Evolutionary conservation across 1,284 basidiomycete genomes (phyloP).

Genomic region (Inonotus hispidus): DNA sequence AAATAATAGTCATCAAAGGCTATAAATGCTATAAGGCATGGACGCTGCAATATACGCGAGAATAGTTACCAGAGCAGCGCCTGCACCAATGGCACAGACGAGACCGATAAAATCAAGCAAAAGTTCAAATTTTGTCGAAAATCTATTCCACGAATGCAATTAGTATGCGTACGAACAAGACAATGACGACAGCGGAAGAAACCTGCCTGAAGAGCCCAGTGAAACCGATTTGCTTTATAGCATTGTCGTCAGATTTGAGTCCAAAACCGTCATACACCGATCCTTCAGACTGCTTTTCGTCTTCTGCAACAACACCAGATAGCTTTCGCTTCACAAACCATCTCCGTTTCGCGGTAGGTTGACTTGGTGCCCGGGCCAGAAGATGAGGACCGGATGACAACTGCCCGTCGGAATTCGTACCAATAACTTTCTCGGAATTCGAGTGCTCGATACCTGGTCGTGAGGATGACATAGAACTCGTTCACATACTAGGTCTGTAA

Average conservation of each 20-base stretch:
- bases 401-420: too few species aligned
- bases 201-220: slow-evolving; percentile 13
- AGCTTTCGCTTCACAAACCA: too few species aligned
- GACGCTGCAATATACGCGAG: not conserved
- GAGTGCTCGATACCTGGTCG: too few species aligned
- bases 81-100: slow-evolving; percentile 60
- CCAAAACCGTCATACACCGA: not conserved
- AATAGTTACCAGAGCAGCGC: slow-evolving; percentile 64
- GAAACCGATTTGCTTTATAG: slow-evolving; percentile 1
- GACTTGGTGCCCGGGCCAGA: too few species aligned
- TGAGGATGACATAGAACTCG: too few species aligned
- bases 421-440: too few species aligned
- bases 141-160: slow-evolving; percentile 31
- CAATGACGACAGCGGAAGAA: not conserved
- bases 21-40: slow-evolving; percentile 26
- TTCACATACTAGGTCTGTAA: too few species aligned
- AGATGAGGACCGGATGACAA: too few species aligned
- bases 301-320: too few species aligned
- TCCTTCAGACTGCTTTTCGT: not conserved
- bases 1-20: slow-evolving; percentile 81
- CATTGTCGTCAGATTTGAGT: not conserved
- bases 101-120: slow-evolving; percentile 60
- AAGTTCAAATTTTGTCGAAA: slow-evolving; percentile 63
- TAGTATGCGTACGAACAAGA: not conserved
- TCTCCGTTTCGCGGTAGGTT: too few species aligned